Evolutionary conservation across 108 stramenopile genomes (phyloP), one percentile per base, ranked within the genome.

Genomic region (Discostella stelligeroides): DNA sequence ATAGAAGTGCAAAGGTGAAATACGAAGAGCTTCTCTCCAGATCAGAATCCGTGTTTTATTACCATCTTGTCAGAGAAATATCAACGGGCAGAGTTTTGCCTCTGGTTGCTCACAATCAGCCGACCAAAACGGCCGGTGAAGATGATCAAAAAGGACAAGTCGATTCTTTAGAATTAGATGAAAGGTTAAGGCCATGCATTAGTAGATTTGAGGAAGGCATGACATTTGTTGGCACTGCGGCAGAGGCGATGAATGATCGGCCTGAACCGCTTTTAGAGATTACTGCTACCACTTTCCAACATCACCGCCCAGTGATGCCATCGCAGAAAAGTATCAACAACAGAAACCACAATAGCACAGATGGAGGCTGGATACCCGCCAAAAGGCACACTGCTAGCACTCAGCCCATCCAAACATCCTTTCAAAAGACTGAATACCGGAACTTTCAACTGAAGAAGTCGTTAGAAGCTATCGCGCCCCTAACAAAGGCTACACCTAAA

Each of bases 31-130:
- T 82, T 6, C 67, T 91, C 23, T 79, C 84, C 0, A 87, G 91
- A 68, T 84, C 86, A 47, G 91, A 92, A 74, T 82, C 88, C 1
- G 82, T 95, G n/a, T 95, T 95, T 73, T 95, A 88, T 63, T 84
- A 91, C 75, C 94, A 95, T 64, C 64, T 77, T 4, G 90, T 90
- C 29, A 63, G 56, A 47, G 65, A 73, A 23, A 29, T 70, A 43
- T 45, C 18, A 17, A 63, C 56, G 43, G 80, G 68, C 9, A 34
- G 62, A 25, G 78, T 78, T 4, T 45, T 68, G 6, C 81, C 72
- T 10, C 66, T 79, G 14, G 76, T 78, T 0, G 17, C 70, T 34
- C 77, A 71, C 41, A 60, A 61, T 37, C 15, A 37, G 50, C 42
- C 21, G 63, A 61, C 12, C 25, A 34, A 13, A 25, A 30, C n/a